Evolutionary conservation across 345 rosid genomes (phyloP), one percentile per base, ranked within the genome.

Genomic region (Nasturtium officinale): DNA sequence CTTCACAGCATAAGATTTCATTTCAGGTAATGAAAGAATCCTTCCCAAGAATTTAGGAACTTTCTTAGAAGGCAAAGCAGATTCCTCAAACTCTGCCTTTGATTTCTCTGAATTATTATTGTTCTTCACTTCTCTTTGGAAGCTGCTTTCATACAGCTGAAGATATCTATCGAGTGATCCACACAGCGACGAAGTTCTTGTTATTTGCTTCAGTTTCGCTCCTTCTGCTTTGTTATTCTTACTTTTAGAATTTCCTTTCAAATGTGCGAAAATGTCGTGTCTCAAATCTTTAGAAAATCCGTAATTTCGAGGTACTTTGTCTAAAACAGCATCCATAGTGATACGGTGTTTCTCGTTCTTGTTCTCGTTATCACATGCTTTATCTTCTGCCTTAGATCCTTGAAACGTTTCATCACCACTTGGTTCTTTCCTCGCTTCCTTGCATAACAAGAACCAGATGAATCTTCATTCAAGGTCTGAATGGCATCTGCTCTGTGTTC

Each of bases 321-420:
- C 88, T 51, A 91, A 85, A 32, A 91, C 77, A 15, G 88, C 97
- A 70, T 94, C 96, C 96, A 85, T 88, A 32, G 91, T 71, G 37
- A 91, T 88, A 64, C 97, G 73, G 15, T 74, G 85, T 77, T 82
- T 84, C 81, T 93, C 97, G 9, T 80, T 82, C 76, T 81, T 80
- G 79, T 85, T 82, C 78, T 84, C 83, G 20, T 75, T 77, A 89
- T 83, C 9, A 80, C 92, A 62, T 87, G 85, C 51, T 71, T 84
- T 68, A 94, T 80, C 80, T 91, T 91, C 73, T 87, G 83, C 46
- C 78, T 88, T 40, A 91, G 85, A 62, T 85, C 84, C 81, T 83
- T 88, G 78, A 91, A 85, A 58, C 83, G 88, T 37, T 78, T 91
- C 38, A 76, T 82, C 4, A 70, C 89, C 4, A 66, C 78, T 72